Evolutionary conservation across 345 rosid species (phyloP), one percentile per base, ranked within the genome.

Genomic region (Acer negundo): DNA sequence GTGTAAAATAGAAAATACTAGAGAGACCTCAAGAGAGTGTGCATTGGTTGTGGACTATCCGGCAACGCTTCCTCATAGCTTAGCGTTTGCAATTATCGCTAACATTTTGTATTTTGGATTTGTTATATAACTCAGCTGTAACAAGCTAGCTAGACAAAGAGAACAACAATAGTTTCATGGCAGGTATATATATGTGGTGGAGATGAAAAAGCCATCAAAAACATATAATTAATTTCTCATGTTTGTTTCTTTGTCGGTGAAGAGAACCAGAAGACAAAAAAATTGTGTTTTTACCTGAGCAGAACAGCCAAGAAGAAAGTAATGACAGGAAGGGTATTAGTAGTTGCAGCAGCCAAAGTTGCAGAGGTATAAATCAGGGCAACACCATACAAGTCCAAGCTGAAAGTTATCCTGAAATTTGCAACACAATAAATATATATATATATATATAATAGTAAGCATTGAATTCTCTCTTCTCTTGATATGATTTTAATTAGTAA

Each of bases 301-400:
- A 89, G 53, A 72, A 95, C 83, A 8, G 99, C 99, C 78, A 95
- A 85, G 84, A 95, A 85, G 88, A 95, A 93, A 73, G 99, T 95
- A 73, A 95, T 88, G 80, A 88, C 98, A 19, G 99, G 98, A 75
- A 95, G 96, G 23, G 87, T 83, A 75, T 94, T 92, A 56, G 93
- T 75, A n/a, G 89, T 87, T 23, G 98, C 96, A 65, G 99, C 95
- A 22, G 94, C 99, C 82, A 95, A 79, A 81, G 94, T 88, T 44
- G 98, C 92, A 26, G 97, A 80, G 1, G 98, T 91, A 82, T 93
- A 91, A 20, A 89, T 69, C 17, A 95, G 84, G 63, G 93, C 99
- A 1, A 95, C 44, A 7, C 98, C 98, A 82, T 87, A 80, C 44
- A 93, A 62, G 73, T 91, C 84, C 79, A 93, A 82, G 80, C 91